Percentiles rank a stretch among this genome's conserved stretches.
Evolutionary conservation across 805 yeast genomes (phyloP).

Genomic region (Saturnispora halmiae): DNA sequence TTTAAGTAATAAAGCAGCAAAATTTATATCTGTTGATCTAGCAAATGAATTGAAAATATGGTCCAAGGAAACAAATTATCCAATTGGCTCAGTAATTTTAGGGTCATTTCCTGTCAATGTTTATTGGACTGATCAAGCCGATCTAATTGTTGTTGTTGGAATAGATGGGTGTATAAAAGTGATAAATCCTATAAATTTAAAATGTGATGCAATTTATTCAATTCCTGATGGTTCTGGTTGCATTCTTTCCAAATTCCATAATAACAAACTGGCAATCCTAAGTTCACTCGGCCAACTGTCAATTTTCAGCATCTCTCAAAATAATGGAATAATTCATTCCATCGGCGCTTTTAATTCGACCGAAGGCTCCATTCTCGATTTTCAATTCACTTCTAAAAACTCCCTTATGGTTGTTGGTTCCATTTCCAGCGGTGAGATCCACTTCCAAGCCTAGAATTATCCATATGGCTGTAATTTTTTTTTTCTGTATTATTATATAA

Average conservation of each 20-base stretch:
- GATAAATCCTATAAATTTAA: not conserved
- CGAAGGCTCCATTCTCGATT: not conserved
- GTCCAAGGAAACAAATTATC: not conserved
- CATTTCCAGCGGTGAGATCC: not conserved
- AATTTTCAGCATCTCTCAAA: not conserved
- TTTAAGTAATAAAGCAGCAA: not conserved
- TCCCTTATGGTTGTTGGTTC: not conserved
- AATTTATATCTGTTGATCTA: slow-evolving; percentile 4
- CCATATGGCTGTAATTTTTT: not conserved
- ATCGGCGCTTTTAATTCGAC: slow-evolving; percentile 2
- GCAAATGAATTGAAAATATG: slow-evolving; percentile 5
- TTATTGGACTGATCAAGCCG: not conserved
- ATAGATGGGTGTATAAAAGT: slow-evolving; percentile 6
- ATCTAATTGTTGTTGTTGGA: slow-evolving; percentile 1
- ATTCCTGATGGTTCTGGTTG: slow-evolving; percentile 8
- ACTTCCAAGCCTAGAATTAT: not conserved
- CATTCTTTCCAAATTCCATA: not conserved
- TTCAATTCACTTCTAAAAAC: not conserved
- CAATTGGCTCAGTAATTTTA: not conserved
- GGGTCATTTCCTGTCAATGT: not conserved
- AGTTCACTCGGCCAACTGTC: slow-evolving; percentile 3
- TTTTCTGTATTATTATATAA: not conserved
- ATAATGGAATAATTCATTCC: not conserved
- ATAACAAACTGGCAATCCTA: not conserved
- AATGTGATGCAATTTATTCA: slow-evolving; percentile 1